Percentiles rank a stretch among this genome's conserved stretches.
These are phyloP conservation scores for Gyrodon lividus DNA, from an alignment of 768 basidiomycete species.

Conservation along the genomic window DNA sequence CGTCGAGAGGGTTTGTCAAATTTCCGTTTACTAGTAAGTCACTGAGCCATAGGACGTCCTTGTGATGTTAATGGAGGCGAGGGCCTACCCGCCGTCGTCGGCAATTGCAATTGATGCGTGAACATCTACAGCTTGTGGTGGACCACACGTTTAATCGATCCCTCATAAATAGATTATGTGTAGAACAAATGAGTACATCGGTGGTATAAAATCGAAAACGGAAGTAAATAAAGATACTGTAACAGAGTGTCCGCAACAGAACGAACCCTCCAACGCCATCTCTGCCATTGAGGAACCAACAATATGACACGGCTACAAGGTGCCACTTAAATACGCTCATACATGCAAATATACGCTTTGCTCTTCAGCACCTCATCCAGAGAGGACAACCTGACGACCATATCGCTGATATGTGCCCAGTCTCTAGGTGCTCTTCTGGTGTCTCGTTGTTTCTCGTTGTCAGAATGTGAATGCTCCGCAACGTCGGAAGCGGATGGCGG, in stretches of 20 bases:
- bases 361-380: conserved; percentile 88
- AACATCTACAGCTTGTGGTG: too few relatives aligned
- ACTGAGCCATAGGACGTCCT: too few relatives aligned
- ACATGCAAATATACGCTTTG: conserved; percentile 94
- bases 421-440: conserved; percentile 38
- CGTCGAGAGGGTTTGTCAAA: too few relatives aligned
- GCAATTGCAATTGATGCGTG: too few relatives aligned
- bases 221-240: neutral
- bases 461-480: neutral
- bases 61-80: too few relatives aligned
- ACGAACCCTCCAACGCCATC: neutral
- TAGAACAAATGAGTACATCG: neutral
- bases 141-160: too few relatives aligned
- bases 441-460: conserved; percentile 10
- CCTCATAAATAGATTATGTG: neutral
- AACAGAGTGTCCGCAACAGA: neutral
- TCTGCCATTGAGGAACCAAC: too few relatives aligned
- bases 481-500: conserved; percentile 37
- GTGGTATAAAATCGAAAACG: neutral
- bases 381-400: conserved; percentile 73
- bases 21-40: too few relatives aligned
- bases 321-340: conserved; percentile 59
- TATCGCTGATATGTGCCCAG: conserved; percentile 95
- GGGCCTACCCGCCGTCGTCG: too few relatives aligned
- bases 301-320: neutral